Base-by-base conservation (phyloP, 179 eudicot genomes). In the Silene noctiflora region DNA sequence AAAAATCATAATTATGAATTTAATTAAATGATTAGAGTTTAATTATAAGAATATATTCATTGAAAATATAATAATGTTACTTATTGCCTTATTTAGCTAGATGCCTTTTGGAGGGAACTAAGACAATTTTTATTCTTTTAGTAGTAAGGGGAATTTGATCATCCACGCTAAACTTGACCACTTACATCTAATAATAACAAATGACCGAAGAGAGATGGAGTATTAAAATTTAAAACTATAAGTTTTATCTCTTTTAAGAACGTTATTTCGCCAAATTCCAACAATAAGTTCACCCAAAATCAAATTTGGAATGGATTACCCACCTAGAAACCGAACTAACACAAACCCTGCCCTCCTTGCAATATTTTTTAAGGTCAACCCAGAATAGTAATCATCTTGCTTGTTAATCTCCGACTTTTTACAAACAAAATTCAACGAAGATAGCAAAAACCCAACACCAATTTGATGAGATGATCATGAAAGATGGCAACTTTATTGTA, bases 351-450 rank as follows among this genome's bases (percentile, higher is more conserved):
- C 33, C n/a, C 42, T 24, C 25, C 27, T 33, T 3, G 61, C 56
- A 68, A 31, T 11, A 21, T 61, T 48, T 51, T 14, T 58, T 33
- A 9, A 58, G 48, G 77, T 73, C 81, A 78, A 78, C 68, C 77
- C 48, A 13, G 56, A 13, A 0, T 35, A 51, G 58, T 51, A 51
- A 51, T 51, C 19, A 51, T 13, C 58, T 51, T 51, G 13, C 56
- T 3, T 51, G 2, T 10, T 51, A 12, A 14, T 12, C n/a, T 51
- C 12, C 58, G 7, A 21, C 46, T 14, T n/a, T 10, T 33, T 55
- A 74, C 66, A 73, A 29, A 22, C 27, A 53, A 68, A 44, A 11
- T 70, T 46, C 60, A 44, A 44, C 59, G 19, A 64, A 27, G 27
- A 64, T 4, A 2, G 42, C 6, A 64, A 64, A 64, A 13, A 14